Conservation (phyloP, 106 monocot species). For the Allium cepa region DNA sequence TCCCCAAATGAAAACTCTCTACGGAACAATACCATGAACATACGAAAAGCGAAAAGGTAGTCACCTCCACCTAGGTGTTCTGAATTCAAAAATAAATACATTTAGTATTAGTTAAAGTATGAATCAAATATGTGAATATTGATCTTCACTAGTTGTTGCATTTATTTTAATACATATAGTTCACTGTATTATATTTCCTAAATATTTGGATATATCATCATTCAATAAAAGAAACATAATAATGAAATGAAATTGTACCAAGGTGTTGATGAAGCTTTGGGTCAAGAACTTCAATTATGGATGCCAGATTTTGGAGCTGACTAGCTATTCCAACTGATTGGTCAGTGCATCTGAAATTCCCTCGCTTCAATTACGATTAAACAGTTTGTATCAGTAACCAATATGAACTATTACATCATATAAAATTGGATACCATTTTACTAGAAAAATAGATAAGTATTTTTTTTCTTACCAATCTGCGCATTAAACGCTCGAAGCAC, state of each 20-base stretch:
- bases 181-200: background rate
- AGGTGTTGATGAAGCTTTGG: slow-evolving; percentile 97
- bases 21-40: slow-evolving; percentile 98
- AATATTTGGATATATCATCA: background rate
- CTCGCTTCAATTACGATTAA: slow-evolving; percentile 78
- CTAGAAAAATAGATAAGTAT: background rate
- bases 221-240: background rate
- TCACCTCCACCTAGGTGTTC: slow-evolving; percentile 94
- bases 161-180: background rate
- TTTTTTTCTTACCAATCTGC: slow-evolving; percentile 58
- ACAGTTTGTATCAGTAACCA: slow-evolving; percentile 22
- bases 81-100: slow-evolving; percentile 16
- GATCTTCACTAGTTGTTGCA: background rate
- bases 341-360: slow-evolving; percentile 98
- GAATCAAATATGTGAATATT: background rate
- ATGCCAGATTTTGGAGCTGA: slow-evolving; percentile 81
- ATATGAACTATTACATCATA: slow-evolving; percentile 1
- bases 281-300: slow-evolving; percentile 86
- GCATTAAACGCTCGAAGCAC: slow-evolving; percentile 95
- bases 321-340: slow-evolving; percentile 80
- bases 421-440: background rate
- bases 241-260: slow-evolving; percentile 25
- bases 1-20: slow-evolving; percentile 97
- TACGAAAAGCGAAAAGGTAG: slow-evolving; percentile 93
- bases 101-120: background rate